Evolutionary conservation across 2,329 filamentous ascomycete species (phyloP), one percentile per base, ranked within the genome.

Genomic region (Neofusicoccum sp.): DNA sequence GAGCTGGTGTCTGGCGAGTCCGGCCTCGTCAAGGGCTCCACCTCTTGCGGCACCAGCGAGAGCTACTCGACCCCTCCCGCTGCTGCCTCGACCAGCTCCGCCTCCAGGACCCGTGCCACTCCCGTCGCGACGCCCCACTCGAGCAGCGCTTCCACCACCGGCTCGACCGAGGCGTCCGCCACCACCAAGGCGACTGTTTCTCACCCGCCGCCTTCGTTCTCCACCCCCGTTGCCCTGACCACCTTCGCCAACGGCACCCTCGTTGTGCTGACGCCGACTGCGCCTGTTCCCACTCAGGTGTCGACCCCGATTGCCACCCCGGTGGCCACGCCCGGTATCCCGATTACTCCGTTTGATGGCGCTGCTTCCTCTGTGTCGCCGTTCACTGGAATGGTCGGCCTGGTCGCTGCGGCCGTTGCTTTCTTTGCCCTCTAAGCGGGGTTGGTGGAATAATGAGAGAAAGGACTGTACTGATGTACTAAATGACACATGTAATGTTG

Each of bases 61-160:
- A 41, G 49, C 28, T 34, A 45, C 33, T 6, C 12, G 16, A 33
- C 6, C 11, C 56, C 56, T 3, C 16, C 43, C 8, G 16, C 22
- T 4, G 56, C 16, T 1, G 22, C 33, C 16, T 14, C 36, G 34
- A 28, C 39, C 41, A 58, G n/a, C 29, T 31, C 41, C 9, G 34
- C 41, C 56, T 9, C 9, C 37, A n/a, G 8, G 9, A 41, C 9
- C 37, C 56, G 56, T 44, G 48, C 56, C 4, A 60, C 56, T 16
- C 56, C 56, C 5, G 56, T 60, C 33, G 43, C 44, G 6, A 39
- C 44, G 14, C 4, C 49, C 34, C 56, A 43, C 28, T 39, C 44
- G 39, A 34, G 41, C 56, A n/a, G 48, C 34, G 44, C 56, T 9
- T 60, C 56, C 33, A 60, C 56, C 44, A 22, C 56, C 56, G 11